A percentile compares a stretch with the other conserved stretches of the same genome.
Conservation (phyloP, 2,329 filamentous ascomycete species). For the Ceratocystis cacaofunesta region DNA sequence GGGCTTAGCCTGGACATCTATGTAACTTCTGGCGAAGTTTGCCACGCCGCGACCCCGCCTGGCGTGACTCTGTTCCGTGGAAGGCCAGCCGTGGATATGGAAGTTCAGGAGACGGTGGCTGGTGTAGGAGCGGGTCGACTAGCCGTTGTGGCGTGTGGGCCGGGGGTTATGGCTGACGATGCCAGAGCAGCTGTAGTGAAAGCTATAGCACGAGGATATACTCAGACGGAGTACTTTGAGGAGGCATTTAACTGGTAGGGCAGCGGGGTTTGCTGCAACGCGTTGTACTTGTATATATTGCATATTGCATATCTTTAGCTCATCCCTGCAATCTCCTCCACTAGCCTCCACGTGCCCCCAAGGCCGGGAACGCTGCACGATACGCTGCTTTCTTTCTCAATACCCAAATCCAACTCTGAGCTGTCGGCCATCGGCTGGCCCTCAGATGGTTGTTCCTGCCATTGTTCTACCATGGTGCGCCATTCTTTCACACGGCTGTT, state of each 20-base stretch:
- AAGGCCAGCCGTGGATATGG: conserved; percentile 24
- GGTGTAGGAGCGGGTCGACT: conserved; percentile 21
- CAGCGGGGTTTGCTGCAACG: no score
- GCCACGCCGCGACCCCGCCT: background rate
- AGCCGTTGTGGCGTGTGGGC: conserved; percentile 32
- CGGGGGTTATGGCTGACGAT: conserved; percentile 32
- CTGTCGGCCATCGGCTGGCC: background rate
- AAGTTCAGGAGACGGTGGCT: conserved; percentile 23
- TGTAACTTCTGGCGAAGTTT: conserved; percentile 21
- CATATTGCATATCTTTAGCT: background rate
- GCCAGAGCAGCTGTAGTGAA: conserved; percentile 26
- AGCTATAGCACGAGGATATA: conserved; percentile 21
- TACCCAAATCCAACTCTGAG: background rate
- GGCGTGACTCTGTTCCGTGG: conserved; percentile 20
- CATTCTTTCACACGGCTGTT: conserved; percentile 61
- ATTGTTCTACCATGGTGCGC: conserved; percentile 68
- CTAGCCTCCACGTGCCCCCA: conserved; percentile 7
- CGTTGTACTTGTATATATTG: background rate
- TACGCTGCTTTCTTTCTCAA: background rate
- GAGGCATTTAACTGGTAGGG: conserved; percentile 31
- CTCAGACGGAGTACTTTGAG: conserved; percentile 29
- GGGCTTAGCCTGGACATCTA: conserved; percentile 24
- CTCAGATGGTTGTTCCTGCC: conserved; percentile 38
- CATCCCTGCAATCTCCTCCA: conserved; percentile 9
- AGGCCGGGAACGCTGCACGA: conserved; percentile 3